Base-by-base conservation (phyloP, 139 green algal species). In the Chlamydomonas incerta region DNA sequence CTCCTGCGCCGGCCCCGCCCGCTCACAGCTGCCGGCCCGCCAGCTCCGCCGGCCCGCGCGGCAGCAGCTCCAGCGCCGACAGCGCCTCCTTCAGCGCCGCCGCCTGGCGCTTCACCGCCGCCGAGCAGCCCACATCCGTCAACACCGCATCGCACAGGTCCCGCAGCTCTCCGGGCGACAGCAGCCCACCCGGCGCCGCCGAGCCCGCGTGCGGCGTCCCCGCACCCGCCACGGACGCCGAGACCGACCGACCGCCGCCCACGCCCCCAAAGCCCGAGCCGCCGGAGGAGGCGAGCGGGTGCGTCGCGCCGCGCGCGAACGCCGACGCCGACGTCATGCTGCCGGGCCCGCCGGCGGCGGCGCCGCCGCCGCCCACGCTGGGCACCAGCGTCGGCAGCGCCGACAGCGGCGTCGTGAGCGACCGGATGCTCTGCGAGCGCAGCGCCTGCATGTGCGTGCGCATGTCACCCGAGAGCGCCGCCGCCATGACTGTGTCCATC, bases 21-120 rank as follows among this genome's bases (percentile, higher is more conserved):
- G 41, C 41, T 50, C 41, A 74, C 33, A 83, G 76, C 76, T 65
- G 76, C 76, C 76, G 26, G 3, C 76, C 76, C 29, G 76, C 76
- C 28, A 83, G 65, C 63, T 83, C 63, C 41, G 62, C 76, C 34
- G 76, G 76, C 20, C 79, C 79, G 47, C 46, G 37, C 31, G 79
- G 79, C 47, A 75, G 0, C 37, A 41, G 79, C 79, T 85, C 79
- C 46, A 33, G 3, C n/a, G 79, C 63, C 18, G 9, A 31, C n/a
- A 85, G n/a, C 47, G 79, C 79, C 67, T 85, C 79, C 66, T 85
- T 85, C 31, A 85, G 67, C 33, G 79, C 79, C 33, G 73, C 80
- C 35, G 80, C 86, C 72, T 75, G 80, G 33, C 77, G 86, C 72
- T 81, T 82, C 72, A 87, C 72, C 6, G 15, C 72, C 23, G 35